A percentile compares a stretch with the other conserved stretches of the same genome.
phyloP scores from a whole-genome alignment of 1,284 basidiomycete genomes.

The Sanghuangporus sanghuang region DNA sequence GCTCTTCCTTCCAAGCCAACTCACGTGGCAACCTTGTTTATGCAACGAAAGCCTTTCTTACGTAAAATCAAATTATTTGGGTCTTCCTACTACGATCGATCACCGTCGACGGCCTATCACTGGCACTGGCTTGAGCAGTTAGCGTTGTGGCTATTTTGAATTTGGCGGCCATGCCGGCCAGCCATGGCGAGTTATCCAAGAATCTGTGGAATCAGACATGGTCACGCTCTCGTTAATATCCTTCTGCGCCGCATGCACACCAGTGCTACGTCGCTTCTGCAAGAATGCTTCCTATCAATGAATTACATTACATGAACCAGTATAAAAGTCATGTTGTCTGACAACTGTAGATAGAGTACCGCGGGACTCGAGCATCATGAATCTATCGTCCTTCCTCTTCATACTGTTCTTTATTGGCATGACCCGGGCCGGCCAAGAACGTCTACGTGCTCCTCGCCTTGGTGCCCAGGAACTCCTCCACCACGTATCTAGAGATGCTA shows the following conservation, averaged over 20 bases:
- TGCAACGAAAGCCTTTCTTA: no score
- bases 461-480: slow-evolving; percentile 11
- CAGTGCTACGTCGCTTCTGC: not conserved
- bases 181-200: not conserved
- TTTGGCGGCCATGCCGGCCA: no score
- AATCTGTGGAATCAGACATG: not conserved
- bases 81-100: no score
- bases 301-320: not conserved
- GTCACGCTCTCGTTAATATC: not conserved
- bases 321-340: not conserved
- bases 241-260: not conserved
- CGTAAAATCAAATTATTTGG: no score
- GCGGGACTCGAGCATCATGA: not conserved
- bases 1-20: no score
- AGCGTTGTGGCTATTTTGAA: no score
- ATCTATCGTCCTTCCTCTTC: not conserved
- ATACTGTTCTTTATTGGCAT: not conserved
- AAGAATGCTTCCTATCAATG: not conserved
- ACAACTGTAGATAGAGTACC: not conserved
- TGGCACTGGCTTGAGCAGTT: no score
- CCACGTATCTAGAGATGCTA: slow-evolving; percentile 2
- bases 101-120: no score
- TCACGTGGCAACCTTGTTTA: no score
- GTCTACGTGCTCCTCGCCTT: not conserved
- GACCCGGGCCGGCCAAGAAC: not conserved